phyloP scores from a whole-genome alignment of 176 grass and related monocot species.

The Oryza coarctata region DNA sequence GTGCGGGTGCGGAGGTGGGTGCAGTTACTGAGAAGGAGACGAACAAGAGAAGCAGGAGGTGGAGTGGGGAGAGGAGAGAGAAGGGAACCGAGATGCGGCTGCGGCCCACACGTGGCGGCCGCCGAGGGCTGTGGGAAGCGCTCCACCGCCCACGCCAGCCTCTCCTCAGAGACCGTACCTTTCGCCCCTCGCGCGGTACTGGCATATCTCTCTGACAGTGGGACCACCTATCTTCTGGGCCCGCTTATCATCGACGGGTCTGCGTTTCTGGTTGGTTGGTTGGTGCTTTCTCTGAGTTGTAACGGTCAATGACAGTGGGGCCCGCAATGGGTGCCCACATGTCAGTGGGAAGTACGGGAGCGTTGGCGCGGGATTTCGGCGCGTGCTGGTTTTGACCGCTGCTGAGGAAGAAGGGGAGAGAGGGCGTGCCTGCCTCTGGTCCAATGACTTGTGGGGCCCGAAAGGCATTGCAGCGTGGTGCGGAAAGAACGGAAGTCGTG shows the following conservation, averaged over 20 bases:
- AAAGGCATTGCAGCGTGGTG: not conserved
- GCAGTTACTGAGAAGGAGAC: conserved; percentile 49
- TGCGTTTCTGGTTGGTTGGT: fast-evolving
- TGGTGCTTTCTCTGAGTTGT: not conserved
- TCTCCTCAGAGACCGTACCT: conserved; percentile 25
- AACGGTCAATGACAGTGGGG: not conserved
- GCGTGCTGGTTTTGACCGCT: conserved; percentile 34
- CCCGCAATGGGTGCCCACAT: not conserved
- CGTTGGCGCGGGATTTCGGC: conserved; percentile 11
- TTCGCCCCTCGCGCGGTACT: not conserved
- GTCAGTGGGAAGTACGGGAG: not conserved
- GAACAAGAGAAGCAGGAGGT: conserved; percentile 45
- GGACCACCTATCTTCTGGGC: fast-evolving
- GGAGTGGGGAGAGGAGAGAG: conserved; percentile 25
- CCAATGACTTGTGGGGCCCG: not conserved
- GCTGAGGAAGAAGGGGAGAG: not conserved
- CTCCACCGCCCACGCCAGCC: conserved; percentile 55
- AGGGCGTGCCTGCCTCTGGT: not conserved
- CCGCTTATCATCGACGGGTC: not conserved
- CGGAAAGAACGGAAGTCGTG: not conserved
- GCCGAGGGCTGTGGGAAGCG: conserved; percentile 34
- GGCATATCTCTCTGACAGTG: not conserved
- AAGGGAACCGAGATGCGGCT: conserved; percentile 39
- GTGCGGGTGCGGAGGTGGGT: conserved; percentile 40
- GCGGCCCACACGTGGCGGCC: conserved; percentile 46